Evolutionary conservation across 2,329 filamentous ascomycete species (phyloP), one percentile per base, ranked within the genome.

Genomic region (Plenodomus tracheiphilus): DNA sequence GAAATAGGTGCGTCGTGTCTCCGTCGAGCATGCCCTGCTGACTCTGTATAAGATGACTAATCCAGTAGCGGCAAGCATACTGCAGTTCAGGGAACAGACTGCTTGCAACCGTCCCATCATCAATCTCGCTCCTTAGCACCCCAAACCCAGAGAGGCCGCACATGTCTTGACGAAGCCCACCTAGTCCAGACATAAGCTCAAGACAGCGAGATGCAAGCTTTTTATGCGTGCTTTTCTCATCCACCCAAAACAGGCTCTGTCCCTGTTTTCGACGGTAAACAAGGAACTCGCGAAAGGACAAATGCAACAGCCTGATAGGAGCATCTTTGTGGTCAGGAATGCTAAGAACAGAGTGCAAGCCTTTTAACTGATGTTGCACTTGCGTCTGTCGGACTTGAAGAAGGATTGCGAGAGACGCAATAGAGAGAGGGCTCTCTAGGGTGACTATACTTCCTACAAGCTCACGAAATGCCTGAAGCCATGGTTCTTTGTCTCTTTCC

Each of bases 31-130:
- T 50, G 0, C 25, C 11, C 19, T 37, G 6, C 18, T 43, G 41
- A 39, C 53, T 66, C 22, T 61, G 46, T 51, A 54, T 22, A 10
- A 60, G 51, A 54, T 61, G 53, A 45, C 38, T 18, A 1, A 47
- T 1, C 74, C 73, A 78, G 51, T 76, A 74, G 1, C 58, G 61
- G 53, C 59, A 64, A 4, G 61, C 73, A 61, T 79, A 79, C 35
- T 56, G 59, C 25, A 63, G 37, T 4, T 59, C 53, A 47, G 58
- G 43, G 49, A 21, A 34, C 61, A 41, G n/a, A 39, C 39, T 42
- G 20, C 34, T 43, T 15, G 43, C 39, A 42, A 61, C 37, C 15
- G 19, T 52, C 11, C 15, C 18, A 11, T 57, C 41, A 15, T 51
- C 44, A 2, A 61, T 46, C 32, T 59, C 55, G 8, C 43, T 48